Evolutionary conservation across 768 basidiomycete genomes (phyloP).

Genomic region (Leucogyrophana mollusca): DNA sequence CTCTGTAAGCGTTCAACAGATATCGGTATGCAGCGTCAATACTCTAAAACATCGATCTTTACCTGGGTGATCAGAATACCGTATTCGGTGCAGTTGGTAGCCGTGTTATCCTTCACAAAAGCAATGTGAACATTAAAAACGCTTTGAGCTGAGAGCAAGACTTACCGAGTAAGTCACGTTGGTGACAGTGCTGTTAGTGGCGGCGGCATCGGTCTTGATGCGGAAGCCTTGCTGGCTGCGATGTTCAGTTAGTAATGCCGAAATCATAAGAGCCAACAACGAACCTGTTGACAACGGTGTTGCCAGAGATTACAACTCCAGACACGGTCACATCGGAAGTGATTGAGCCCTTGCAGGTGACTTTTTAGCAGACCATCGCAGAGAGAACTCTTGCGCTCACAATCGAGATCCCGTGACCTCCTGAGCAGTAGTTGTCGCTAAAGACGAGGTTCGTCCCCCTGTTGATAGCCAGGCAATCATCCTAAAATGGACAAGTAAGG

Average conservation of each 20-base stretch:
- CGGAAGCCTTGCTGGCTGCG: slow-evolving; percentile 52
- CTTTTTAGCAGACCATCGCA: neutral
- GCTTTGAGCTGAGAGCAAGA: neutral
- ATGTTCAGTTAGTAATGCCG: neutral
- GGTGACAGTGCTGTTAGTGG: slow-evolving; percentile 46
- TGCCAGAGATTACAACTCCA: slow-evolving; percentile 45
- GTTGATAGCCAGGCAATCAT: slow-evolving; percentile 64
- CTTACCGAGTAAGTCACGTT: slow-evolving; percentile 50
- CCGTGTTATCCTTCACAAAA: slow-evolving; percentile 48
- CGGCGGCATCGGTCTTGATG: slow-evolving; percentile 53
- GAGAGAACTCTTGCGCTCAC: slow-evolving; percentile 15
- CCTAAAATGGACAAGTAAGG: slow-evolving; percentile 27
- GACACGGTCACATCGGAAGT: slow-evolving; percentile 44
- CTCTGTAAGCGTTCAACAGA: slow-evolving; percentile 35
- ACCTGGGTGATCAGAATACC: slow-evolving; percentile 65
- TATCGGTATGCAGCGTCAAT: neutral
- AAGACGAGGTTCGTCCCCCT: slow-evolving; percentile 44
- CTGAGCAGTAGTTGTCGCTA: slow-evolving; percentile 49
- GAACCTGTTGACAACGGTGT: slow-evolving; percentile 57
- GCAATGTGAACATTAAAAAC: neutral
- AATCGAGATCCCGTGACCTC: slow-evolving; percentile 67
- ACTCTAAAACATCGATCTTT: slow-evolving; percentile 2
- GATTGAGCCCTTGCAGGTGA: slow-evolving; percentile 51
- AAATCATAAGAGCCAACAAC: neutral
- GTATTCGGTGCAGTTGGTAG: slow-evolving; percentile 43